A percentile compares a stretch with the other conserved stretches of the same genome.
These are phyloP conservation scores for Escovopsis sp. DNA, from an alignment of 2,329 filamentous ascomycete genomes.

Conservation along the genomic window DNA sequence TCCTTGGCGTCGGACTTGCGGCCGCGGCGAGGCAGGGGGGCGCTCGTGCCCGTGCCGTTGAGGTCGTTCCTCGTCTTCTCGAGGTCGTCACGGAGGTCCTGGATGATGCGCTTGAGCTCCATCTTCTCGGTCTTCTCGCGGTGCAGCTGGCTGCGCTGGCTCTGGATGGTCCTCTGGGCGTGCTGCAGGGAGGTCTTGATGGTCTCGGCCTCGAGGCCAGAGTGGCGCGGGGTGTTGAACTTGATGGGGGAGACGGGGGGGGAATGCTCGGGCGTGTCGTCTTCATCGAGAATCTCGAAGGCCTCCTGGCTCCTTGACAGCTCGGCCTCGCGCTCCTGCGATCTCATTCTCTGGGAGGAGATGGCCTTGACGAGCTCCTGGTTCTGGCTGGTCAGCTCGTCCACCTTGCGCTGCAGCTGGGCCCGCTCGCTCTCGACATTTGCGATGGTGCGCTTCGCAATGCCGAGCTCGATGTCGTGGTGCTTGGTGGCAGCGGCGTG, in stretches of 20 bases:
- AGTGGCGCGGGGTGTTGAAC: slow-evolving; percentile 71
- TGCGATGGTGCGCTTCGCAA: slow-evolving; percentile 64
- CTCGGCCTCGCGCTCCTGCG: slow-evolving; percentile 48
- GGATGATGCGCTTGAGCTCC: slow-evolving; percentile 85
- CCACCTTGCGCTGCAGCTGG: slow-evolving; percentile 70
- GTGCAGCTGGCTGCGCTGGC: slow-evolving; percentile 85
- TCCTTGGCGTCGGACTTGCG: slow-evolving; percentile 50
- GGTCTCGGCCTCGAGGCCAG: slow-evolving; percentile 87
- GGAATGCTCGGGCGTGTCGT: slow-evolving; percentile 73
- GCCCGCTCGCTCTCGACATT: slow-evolving; percentile 65
- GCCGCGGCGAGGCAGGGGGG: slow-evolving; percentile 40
- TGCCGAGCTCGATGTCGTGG: slow-evolving; percentile 77
- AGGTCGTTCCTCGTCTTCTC: slow-evolving; percentile 46
- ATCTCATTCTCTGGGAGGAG: slow-evolving; percentile 54
- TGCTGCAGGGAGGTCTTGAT: slow-evolving; percentile 88
- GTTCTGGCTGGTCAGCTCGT: slow-evolving; percentile 79
- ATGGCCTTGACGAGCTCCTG: slow-evolving; percentile 79
- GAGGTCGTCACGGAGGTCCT: slow-evolving; percentile 86
- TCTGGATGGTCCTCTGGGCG: slow-evolving; percentile 92
- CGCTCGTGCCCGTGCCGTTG: slow-evolving; percentile 24
- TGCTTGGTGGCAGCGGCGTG: slow-evolving; percentile 63
- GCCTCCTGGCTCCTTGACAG: slow-evolving; percentile 46
- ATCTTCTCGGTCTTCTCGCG: slow-evolving; percentile 98
- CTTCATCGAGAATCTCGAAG: slow-evolving; percentile 50
- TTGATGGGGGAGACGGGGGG: slow-evolving; percentile 85